Conservation (phyloP, 495 filamentous ascomycete species). For the Xylaria telfairii region DNA sequence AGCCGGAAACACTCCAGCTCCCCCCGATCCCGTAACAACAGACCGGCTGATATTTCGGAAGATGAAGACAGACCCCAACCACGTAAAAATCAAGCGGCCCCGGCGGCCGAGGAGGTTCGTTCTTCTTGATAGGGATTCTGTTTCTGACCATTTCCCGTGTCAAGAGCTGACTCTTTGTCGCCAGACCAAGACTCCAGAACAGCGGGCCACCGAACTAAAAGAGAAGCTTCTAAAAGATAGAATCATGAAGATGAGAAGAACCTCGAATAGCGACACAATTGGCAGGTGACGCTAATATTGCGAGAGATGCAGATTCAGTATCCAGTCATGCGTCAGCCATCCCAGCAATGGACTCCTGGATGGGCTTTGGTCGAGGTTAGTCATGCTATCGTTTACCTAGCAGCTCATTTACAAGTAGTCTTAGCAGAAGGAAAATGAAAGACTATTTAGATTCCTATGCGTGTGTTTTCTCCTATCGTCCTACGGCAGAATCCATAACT, state of each 20-base stretch:
- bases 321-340: conserved; percentile 20
- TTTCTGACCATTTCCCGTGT: conserved; percentile 26
- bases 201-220: conserved; percentile 62
- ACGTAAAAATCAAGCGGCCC: conserved; percentile 38
- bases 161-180: conserved; percentile 39
- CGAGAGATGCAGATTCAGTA: conserved; percentile 37
- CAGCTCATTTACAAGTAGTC: conserved; percentile 7
- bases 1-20: conserved; percentile 46
- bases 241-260: conserved; percentile 68
- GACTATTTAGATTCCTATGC: background rate
- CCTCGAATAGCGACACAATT: conserved; percentile 51
- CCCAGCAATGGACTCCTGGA: conserved; percentile 2
- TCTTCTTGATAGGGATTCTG: conserved; percentile 39
- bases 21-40: conserved; percentile 48
- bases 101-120: conserved; percentile 50
- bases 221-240: conserved; percentile 72
- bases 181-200: conserved; percentile 51
- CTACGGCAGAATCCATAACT: background rate
- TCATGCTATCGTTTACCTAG: conserved; percentile 18
- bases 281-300: conserved; percentile 55
- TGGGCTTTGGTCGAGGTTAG: conserved; percentile 22
- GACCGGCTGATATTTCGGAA: conserved; percentile 68
- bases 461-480: background rate
- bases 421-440: background rate
- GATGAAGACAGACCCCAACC: conserved; percentile 59